phyloP scores from a whole-genome alignment of 1,284 basidiomycete genomes.

The Heliocybe sulcata region DNA sequence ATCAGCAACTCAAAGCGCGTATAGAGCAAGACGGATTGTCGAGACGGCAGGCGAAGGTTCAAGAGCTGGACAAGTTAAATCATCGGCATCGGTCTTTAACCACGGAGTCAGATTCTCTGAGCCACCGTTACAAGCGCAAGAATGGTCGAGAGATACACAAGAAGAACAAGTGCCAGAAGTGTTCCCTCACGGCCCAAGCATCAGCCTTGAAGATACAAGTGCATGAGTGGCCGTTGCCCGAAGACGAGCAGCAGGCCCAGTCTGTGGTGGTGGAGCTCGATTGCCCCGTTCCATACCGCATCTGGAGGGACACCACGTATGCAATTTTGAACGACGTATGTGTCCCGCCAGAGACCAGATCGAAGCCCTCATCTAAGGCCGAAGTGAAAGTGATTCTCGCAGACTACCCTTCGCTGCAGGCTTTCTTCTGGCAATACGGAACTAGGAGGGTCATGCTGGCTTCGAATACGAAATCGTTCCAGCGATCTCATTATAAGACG shows the following conservation, averaged over 20 bases:
- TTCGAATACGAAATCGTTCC: conserved; percentile 7
- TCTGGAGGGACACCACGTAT: conserved; percentile 1
- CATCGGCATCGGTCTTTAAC: not conserved
- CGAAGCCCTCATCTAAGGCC: not conserved
- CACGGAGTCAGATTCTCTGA: not conserved
- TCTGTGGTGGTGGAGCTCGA: not conserved
- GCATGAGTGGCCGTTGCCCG: conserved; percentile 2
- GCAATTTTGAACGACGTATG: not conserved
- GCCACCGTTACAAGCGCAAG: not conserved
- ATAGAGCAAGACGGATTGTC: not conserved
- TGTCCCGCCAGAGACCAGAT: not conserved
- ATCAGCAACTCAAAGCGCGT: not conserved
- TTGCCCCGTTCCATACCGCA: not conserved
- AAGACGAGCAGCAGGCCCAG: not conserved
- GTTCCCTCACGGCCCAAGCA: not conserved
- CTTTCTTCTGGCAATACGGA: not conserved
- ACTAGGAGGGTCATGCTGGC: conserved; percentile 4
- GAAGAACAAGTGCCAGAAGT: not conserved
- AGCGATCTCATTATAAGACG: conserved; percentile 1
- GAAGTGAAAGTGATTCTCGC: not conserved
- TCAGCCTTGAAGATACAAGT: not conserved
- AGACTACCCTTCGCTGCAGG: not conserved
- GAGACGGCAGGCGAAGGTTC: not conserved
- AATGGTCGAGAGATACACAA: not conserved
- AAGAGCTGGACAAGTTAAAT: not conserved